Conservation (phyloP, 148 eudicot genomes). For the Pouteria glomerata region DNA sequence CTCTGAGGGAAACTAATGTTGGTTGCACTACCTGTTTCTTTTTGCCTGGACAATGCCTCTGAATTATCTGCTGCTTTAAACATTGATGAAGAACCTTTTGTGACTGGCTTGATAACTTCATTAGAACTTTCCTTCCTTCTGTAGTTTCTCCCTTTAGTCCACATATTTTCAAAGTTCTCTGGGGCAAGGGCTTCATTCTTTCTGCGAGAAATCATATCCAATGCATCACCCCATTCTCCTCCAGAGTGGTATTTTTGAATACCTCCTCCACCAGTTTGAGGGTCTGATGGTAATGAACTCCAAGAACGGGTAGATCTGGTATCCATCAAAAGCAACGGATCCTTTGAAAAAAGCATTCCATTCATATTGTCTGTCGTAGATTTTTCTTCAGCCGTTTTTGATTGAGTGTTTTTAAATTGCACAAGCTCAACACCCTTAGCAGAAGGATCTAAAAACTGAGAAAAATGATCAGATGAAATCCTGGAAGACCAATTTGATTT, state of each 20-base stretch:
- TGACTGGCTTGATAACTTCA: constrained; percentile 21
- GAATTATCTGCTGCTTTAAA: constrained; percentile 26
- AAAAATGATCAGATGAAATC: constrained; percentile 50
- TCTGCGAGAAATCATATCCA: constrained; percentile 62
- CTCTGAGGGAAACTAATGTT: constrained; percentile 21
- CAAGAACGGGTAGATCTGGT: constrained; percentile 76
- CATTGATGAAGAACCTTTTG: constrained; percentile 27
- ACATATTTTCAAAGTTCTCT: constrained; percentile 89
- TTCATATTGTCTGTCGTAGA: constrained; percentile 28
- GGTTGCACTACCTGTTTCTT: constrained; percentile 26
- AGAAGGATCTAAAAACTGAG: constrained; percentile 70
- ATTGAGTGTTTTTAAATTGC: constrained; percentile 48
- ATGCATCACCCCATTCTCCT: constrained; percentile 72
- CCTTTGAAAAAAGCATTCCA: constrained; percentile 45
- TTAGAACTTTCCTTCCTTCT: constrained; percentile 35
- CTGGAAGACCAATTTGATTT: constrained; percentile 41
- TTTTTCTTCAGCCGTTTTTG: constrained; percentile 30
- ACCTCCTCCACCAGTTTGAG: constrained; percentile 30
- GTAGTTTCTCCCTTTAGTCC: constrained; percentile 87
- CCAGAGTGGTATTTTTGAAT: constrained; percentile 54
- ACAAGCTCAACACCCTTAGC: constrained; percentile 82
- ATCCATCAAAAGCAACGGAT: constrained; percentile 79
- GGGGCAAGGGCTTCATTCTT: constrained; percentile 89
- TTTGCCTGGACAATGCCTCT: constrained; percentile 26
- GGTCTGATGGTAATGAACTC: constrained; percentile 49